Base-by-base conservation (phyloP, 2,329 filamentous ascomycete species). In the Amphichorda felina region DNA sequence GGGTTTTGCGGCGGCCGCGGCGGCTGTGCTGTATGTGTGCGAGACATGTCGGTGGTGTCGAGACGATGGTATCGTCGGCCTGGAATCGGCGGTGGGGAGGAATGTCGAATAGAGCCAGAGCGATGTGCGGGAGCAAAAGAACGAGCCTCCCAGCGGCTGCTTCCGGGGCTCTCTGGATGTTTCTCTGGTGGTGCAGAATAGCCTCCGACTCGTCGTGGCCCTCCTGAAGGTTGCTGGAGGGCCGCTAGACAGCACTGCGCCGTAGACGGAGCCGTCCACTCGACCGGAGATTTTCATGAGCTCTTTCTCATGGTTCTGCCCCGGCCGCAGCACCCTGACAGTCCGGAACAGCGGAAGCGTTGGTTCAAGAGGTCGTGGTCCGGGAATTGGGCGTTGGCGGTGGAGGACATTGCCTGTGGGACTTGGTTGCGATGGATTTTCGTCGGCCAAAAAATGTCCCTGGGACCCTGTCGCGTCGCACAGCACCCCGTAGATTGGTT, bases 241-340 rank as follows among this genome's bases (percentile, higher is more conserved):
- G 54, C 60, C 60, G 56, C 56, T 60, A 47, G 61, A 59, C 51
- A 69, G 58, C 55, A 71, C 63, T 53, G 68, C 66, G 63, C 66
- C 62, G 60, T 65, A 71, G 62, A 70, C 65, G 62, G 68, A 69
- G 63, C 69, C 60, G 58, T 75, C 68, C 58, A 74, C 64, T 68
- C 66, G 68, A 60, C 61, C 66, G 49, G 64, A 59, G 59, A 66
- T 59, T 69, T 66, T 75, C 72, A 76, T 76, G 68, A 62, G 70
- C 57, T 64, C 60, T 60, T 65, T 61, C 55, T 61, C 67, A 70
- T 71, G 57, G 45, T 62, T 44, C 7, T 29, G 27, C 31, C n/a
- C 24, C 21, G 21, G 21, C 21, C 10, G 21, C 21, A 6, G 21
- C 21, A 24, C 6, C 21, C 21, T 6, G 21, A 10, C 21, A 24